phyloP scores from a whole-genome alignment of 805 yeast genomes.

The Komagataella kurtzmanii region DNA sequence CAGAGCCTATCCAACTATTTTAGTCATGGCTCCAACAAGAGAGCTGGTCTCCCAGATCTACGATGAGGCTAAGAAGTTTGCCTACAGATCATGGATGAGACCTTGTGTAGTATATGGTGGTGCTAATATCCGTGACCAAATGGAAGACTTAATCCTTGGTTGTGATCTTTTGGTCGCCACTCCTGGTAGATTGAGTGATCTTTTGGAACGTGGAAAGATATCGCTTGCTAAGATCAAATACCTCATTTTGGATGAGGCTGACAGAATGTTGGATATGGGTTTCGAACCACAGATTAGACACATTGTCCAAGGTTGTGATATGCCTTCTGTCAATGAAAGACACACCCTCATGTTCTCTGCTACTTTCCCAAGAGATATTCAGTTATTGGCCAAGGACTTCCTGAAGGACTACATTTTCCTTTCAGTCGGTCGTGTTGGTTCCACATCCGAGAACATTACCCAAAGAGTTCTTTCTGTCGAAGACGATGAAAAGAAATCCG shows the following conservation, averaged over 20 bases:
- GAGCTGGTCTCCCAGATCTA: slow-evolving; percentile 94
- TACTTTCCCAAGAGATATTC: slow-evolving; percentile 97
- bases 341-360: slow-evolving; percentile 99
- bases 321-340: slow-evolving; percentile 85
- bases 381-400: slow-evolving; percentile 94
- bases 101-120: slow-evolving; percentile 98
- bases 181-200: slow-evolving; percentile 96
- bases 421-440: slow-evolving; percentile 98
- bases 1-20: slow-evolving; percentile 88
- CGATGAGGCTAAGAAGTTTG: slow-evolving; percentile 90
- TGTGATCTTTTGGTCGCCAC: slow-evolving; percentile 96
- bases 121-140: slow-evolving; percentile 82
- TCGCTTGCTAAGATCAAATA: slow-evolving; percentile 84
- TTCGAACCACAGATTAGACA: slow-evolving; percentile 99
- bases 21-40: slow-evolving; percentile 97
- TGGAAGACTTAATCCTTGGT: slow-evolving; percentile 81
- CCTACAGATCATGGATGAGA: slow-evolving; percentile 96
- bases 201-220: slow-evolving; percentile 88
- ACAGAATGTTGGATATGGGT: slow-evolving; percentile 99
- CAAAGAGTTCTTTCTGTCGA: slow-evolving; percentile 90
- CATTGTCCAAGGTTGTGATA: slow-evolving; percentile 94
- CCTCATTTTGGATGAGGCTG: slow-evolving; percentile 96
- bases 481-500: slow-evolving; percentile 82
- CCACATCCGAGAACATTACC: slow-evolving; percentile 96
- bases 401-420: slow-evolving; percentile 90